Evolutionary conservation across 192 early-diverging fungal species (phyloP).

Genomic region (Gonapodya sp.): DNA sequence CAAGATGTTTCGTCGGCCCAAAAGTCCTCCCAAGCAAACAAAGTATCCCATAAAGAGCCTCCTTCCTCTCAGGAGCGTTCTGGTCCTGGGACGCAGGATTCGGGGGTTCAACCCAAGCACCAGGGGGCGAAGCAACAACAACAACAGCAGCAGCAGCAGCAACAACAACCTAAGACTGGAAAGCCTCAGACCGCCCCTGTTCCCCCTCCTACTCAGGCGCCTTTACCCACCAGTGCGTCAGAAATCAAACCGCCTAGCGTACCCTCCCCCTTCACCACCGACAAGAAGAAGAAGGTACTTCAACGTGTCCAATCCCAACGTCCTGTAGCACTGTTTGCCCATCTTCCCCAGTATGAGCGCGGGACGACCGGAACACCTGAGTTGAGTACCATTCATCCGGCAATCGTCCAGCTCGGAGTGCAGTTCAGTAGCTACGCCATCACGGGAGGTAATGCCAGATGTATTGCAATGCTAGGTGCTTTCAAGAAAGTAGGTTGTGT

Average conservation of each 20-base stretch:
- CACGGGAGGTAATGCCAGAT: constrained; percentile 81
- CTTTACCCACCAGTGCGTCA: not conserved
- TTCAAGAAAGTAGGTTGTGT: constrained; percentile 58
- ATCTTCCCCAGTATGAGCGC: constrained; percentile 56
- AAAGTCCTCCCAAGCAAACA: not conserved
- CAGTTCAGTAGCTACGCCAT: constrained; percentile 81
- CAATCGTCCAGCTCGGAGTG: constrained; percentile 73
- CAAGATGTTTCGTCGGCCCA: not conserved
- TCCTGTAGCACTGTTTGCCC: constrained; percentile 60
- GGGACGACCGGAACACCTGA: constrained; percentile 24
- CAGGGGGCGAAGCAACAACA: too few relatives aligned
- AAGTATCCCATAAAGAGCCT: too few relatives aligned
- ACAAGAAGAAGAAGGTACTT: not conserved
- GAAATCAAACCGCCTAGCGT: not conserved
- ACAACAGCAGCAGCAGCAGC: not conserved
- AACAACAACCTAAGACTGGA: not conserved
- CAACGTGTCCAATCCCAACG: constrained; percentile 13
- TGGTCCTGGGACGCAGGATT: too few relatives aligned
- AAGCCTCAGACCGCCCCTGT: not conserved
- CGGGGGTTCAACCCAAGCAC: too few relatives aligned
- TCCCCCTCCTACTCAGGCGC: not conserved
- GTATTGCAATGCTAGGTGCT: constrained; percentile 75
- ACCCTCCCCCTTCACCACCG: not conserved
- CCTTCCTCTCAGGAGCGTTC: too few relatives aligned
- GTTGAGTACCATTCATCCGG: constrained; percentile 63